Base-by-base conservation (phyloP, 2,329 filamentous ascomycete genomes). In the Fusarium sp. region DNA sequence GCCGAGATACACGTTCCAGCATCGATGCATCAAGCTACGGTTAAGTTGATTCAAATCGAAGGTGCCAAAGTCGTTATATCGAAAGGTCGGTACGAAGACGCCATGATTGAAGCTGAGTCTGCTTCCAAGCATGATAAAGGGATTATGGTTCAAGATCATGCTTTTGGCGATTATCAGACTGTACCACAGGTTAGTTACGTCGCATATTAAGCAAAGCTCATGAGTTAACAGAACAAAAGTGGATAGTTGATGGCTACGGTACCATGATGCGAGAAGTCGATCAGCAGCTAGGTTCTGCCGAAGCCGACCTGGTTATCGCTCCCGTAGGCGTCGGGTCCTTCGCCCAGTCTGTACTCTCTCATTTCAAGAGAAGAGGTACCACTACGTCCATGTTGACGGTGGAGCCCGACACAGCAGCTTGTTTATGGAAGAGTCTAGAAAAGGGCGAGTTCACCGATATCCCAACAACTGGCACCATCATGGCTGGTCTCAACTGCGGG, bases 201-300 rank as follows among this genome's bases (percentile, higher is more conserved):
- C 13, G 14, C 2, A 5, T 17, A 3, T 4, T 4, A 5, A 10
- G 7, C 5, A 4, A 6, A 10, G 19, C 5, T 37, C 17, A n/a
- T 37, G 4, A 3, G 23, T 62, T 56, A 25, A 52, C 35, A 7
- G 13, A 11, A 11, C 17, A 5, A 8, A 46, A 86, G 76, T 94
- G 90, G 88, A 90, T 94, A 22, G 90, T 93, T 0, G 88, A 95
- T 62, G 92, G 92, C 0, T 96, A 95, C 71, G 83, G 82, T 6
- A 93, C 91, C 0, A 90, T 94, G 85, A 80, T 94, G 64, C 75
- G 78, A 4, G 92, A 96, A 73, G 81, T 87, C 0, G 90, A 93
- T 49, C 75, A 81, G 20, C 91, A 94, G 72, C 73, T 82, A 0
- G 77, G 78, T 0, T 67, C 79, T 1, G 75, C 78, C 0, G 76